Evolutionary conservation across 176 grass and related monocot species (phyloP).

Genomic region (Avena insularis): DNA sequence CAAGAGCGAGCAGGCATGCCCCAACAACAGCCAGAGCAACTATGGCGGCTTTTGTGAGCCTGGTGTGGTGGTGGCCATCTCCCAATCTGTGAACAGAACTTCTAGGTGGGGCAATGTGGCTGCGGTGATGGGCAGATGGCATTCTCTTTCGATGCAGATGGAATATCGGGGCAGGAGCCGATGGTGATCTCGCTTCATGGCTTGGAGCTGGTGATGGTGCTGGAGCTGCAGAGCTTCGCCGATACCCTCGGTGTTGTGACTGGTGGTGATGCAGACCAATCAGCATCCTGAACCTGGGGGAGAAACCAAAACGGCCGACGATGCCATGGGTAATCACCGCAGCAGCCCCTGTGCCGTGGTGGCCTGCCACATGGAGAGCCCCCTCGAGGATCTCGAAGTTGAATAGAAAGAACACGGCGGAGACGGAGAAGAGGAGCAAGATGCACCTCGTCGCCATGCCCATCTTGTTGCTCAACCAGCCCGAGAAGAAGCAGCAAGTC

Average conservation of each 20-base stretch:
- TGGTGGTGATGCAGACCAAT: conserved; percentile 11
- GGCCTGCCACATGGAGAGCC: conserved; percentile 4
- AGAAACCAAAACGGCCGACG: background rate
- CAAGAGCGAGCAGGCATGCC: conserved; percentile 39
- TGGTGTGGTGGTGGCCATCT: conserved; percentile 18
- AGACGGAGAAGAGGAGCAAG: conserved; percentile 28
- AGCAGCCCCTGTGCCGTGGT: background rate
- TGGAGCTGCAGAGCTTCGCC: background rate
- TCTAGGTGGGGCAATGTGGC: background rate
- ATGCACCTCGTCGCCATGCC: conserved; percentile 28
- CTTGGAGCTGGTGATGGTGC: background rate
- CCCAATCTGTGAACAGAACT: background rate
- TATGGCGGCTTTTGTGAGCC: background rate
- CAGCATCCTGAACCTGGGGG: conserved; percentile 49
- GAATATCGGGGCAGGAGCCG: conserved; percentile 14
- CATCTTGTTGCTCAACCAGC: conserved; percentile 36
- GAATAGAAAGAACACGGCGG: conserved; percentile 23
- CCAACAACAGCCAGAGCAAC: conserved; percentile 32
- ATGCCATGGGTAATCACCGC: background rate
- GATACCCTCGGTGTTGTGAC: background rate
- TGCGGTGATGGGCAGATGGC: conserved; percentile 18
- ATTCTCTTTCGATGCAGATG: background rate
- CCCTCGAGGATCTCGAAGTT: conserved; percentile 38
- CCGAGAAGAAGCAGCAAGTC: background rate
- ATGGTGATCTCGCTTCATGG: conserved; percentile 19